Conservation (phyloP, 2,329 filamentous ascomycete genomes). For the Trichophyton schoenleinii region DNA sequence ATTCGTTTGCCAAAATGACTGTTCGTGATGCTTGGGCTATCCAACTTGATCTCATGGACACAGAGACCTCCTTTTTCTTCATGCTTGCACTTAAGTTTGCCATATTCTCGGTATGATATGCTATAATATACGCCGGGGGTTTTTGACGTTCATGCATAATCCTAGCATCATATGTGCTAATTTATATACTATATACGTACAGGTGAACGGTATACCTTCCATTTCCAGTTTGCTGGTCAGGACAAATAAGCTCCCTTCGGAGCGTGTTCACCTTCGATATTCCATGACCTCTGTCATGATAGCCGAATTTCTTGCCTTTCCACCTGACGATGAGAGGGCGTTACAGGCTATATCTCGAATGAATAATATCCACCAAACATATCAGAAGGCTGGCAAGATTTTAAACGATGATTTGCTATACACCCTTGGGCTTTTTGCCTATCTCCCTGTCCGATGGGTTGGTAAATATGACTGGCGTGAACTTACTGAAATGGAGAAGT, state of each 20-base stretch:
- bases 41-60: slow-evolving; percentile 31
- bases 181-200: not conserved
- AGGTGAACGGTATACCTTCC: slow-evolving; percentile 33
- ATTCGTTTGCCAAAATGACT: slow-evolving; percentile 40
- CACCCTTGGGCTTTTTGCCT: slow-evolving; percentile 46
- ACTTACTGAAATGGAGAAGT: slow-evolving; percentile 50
- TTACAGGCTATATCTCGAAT: slow-evolving; percentile 41
- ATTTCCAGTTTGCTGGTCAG: slow-evolving; percentile 40
- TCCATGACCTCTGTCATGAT: slow-evolving; percentile 41
- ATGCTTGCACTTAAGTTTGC: slow-evolving; percentile 44
- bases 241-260: slow-evolving; percentile 38
- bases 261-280: slow-evolving; percentile 41
- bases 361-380: slow-evolving; percentile 33
- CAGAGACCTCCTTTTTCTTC: slow-evolving; percentile 44
- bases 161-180: not conserved
- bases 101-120: slow-evolving; percentile 38
- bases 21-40: slow-evolving; percentile 41
- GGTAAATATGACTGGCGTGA: slow-evolving; percentile 51
- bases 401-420: slow-evolving; percentile 46
- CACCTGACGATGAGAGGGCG: slow-evolving; percentile 25
- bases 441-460: slow-evolving; percentile 49
- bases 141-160: not conserved
- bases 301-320: slow-evolving; percentile 30
- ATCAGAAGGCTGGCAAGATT: slow-evolving; percentile 42
- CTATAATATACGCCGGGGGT: not conserved